phyloP scores from a whole-genome alignment of 2,329 filamentous ascomycete species.

The Alternaria brassicae region DNA sequence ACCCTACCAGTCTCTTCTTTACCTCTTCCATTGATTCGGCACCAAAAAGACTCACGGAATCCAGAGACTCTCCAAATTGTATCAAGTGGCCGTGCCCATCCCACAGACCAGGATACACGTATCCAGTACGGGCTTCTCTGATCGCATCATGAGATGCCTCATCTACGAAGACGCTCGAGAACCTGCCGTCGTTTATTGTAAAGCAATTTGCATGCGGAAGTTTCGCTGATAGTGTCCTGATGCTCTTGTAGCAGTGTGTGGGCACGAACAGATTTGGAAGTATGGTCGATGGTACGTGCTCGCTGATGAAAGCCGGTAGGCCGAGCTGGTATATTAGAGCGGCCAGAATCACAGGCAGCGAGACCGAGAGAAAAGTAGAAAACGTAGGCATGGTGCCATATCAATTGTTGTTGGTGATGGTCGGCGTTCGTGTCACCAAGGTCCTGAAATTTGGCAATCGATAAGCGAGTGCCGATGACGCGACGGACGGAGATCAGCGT shows the following conservation, averaged over 20 bases:
- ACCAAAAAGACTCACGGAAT: conserved; percentile 70
- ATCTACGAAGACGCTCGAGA: conserved; percentile 48
- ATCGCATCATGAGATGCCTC: conserved; percentile 26
- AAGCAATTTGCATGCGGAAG: conserved; percentile 61
- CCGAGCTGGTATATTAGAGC: conserved; percentile 42
- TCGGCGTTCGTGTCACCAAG: background rate
- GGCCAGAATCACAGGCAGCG: conserved; percentile 35
- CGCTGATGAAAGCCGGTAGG: conserved; percentile 24
- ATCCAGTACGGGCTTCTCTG: conserved; percentile 51
- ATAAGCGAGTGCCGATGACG: conserved; percentile 15
- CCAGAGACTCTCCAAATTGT: conserved; percentile 71
- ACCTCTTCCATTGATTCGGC: conserved; percentile 64
- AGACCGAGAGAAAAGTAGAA: conserved; percentile 30
- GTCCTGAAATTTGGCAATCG: background rate
- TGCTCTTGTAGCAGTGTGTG: conserved; percentile 55
- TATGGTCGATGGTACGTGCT: conserved; percentile 28
- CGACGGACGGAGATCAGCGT: background rate
- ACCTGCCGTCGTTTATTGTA: conserved; percentile 60
- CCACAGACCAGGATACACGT: conserved; percentile 72
- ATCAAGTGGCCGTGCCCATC: conserved; percentile 74
- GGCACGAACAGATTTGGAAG: conserved; percentile 34
- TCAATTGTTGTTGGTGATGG: background rate
- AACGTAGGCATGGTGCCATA: conserved; percentile 30
- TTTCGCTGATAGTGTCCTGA: conserved; percentile 53
- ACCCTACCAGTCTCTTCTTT: conserved; percentile 59